Evolutionary conservation across 768 basidiomycete genomes (phyloP).

Genomic region (Cystobasidium onofrii): DNA sequence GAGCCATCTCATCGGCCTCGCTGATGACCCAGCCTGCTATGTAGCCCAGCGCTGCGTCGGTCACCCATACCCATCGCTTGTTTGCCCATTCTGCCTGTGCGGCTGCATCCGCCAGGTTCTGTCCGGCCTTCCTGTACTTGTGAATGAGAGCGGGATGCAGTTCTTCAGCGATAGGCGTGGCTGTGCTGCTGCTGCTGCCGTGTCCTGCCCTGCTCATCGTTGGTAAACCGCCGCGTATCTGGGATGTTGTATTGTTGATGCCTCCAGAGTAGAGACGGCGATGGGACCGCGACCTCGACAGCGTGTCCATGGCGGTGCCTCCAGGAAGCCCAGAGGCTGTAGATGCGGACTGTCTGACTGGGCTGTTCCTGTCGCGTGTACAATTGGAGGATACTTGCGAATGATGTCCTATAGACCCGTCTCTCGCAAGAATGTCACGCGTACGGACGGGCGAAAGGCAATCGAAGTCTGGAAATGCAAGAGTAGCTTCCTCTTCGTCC

Average conservation of each 20-base stretch:
- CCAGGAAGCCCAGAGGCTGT: background rate
- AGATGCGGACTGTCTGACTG: background rate
- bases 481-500: too few relatives aligned
- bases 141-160: background rate
- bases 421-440: background rate
- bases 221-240: background rate
- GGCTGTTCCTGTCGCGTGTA: too few relatives aligned
- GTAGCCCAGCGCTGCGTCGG: slow-evolving; percentile 84
- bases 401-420: background rate
- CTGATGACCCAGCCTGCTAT: slow-evolving; percentile 86
- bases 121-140: slow-evolving; percentile 9
- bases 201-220: background rate
- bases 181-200: slow-evolving; percentile 1
- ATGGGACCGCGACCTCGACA: slow-evolving; percentile 25
- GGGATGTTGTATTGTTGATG: slow-evolving; percentile 5
- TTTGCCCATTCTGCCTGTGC: slow-evolving; percentile 93
- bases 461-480: background rate
- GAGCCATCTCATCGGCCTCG: slow-evolving; percentile 52
- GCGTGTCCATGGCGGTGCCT: slow-evolving; percentile 8
- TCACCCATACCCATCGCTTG: slow-evolving; percentile 98
- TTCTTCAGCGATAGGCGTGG: background rate
- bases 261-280: slow-evolving; percentile 27
- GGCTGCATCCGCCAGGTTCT: slow-evolving; percentile 52
- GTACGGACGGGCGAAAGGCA: background rate
- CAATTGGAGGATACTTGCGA: too few relatives aligned